phyloP scores from a whole-genome alignment of 2,329 filamentous ascomycete genomes.

The Bisporella sp. region DNA sequence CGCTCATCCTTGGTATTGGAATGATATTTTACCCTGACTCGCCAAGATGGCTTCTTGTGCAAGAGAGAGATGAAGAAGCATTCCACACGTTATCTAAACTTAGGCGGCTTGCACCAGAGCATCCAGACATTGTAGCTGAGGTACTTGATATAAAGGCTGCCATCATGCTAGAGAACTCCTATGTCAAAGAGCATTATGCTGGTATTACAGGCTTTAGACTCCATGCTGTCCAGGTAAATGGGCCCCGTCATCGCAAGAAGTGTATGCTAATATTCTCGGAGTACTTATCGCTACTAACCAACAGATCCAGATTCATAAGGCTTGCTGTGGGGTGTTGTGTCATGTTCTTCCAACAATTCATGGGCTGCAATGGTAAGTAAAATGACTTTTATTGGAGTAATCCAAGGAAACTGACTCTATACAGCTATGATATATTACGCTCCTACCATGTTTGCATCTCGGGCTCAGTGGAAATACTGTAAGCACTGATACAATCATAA shows the following conservation, averaged over 20 bases:
- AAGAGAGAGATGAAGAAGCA: constrained; percentile 47
- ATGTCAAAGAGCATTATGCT: constrained; percentile 42
- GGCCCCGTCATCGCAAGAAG: too few species aligned
- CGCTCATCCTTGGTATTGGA: constrained; percentile 44
- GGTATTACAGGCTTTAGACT: constrained; percentile 9
- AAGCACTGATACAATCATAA: too few species aligned
- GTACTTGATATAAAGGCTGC: constrained; percentile 54
- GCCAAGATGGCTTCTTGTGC: constrained; percentile 50
- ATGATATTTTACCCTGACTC: constrained; percentile 55
- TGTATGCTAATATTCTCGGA: constrained; percentile 1
- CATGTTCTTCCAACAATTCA: constrained; percentile 30
- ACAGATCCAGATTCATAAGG: constrained; percentile 13
- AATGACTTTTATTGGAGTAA: too few species aligned
- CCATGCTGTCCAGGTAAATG: not conserved
- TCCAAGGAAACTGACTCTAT: too few species aligned
- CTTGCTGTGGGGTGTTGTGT: constrained; percentile 15
- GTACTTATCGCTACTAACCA: constrained; percentile 15
- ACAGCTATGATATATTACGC: constrained; percentile 31
- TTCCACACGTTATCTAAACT: constrained; percentile 42
- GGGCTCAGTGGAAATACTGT: constrained; percentile 35
- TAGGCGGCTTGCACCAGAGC: constrained; percentile 37
- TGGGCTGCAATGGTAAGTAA: constrained; percentile 12
- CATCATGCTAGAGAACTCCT: constrained; percentile 48
- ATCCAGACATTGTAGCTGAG: constrained; percentile 46
- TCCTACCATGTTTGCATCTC: constrained; percentile 38